Evolutionary conservation across 495 filamentous ascomycete species (phyloP).

Genomic region (Cercophora sp.): DNA sequence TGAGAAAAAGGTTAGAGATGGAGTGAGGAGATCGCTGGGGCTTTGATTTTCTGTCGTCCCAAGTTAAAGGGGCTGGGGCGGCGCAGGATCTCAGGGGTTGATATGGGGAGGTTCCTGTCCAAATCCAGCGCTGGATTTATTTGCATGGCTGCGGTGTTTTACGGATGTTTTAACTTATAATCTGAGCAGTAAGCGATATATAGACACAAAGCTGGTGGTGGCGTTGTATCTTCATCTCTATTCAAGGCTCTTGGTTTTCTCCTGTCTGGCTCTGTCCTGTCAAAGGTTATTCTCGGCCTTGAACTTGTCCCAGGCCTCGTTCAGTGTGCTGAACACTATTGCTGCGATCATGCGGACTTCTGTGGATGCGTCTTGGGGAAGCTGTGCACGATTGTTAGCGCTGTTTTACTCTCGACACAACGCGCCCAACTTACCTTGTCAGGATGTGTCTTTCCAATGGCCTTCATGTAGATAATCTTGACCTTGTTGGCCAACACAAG

Average conservation of each 20-base stretch:
- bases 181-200: too few relatives aligned
- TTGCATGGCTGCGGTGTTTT: conserved; percentile 12
- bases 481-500: conserved; percentile 86
- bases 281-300: conserved; percentile 80
- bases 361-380: conserved; percentile 82
- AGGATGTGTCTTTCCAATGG: conserved; percentile 95
- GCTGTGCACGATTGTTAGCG: conserved; percentile 45
- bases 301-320: conserved; percentile 99
- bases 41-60: too few relatives aligned
- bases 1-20: conserved; percentile 79
- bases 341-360: conserved; percentile 91
- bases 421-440: conserved; percentile 72
- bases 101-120: background rate
- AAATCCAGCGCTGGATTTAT: background rate
- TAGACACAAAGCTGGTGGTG: too few relatives aligned
- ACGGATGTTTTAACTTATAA: too few relatives aligned
- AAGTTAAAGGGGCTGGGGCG: too few relatives aligned
- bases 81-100: too few relatives aligned
- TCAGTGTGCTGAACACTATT: conserved; percentile 85
- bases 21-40: conserved; percentile 56
- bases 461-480: conserved; percentile 98
- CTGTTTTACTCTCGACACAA: background rate
- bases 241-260: too few relatives aligned
- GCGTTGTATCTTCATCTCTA: too few relatives aligned
- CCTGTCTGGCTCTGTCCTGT: too few relatives aligned